Percentiles rank a stretch among this genome's conserved stretches.
These are phyloP conservation scores for Elongisporangium undulatum DNA, from an alignment of 352 stramenopile species.

Conservation along the genomic window DNA sequence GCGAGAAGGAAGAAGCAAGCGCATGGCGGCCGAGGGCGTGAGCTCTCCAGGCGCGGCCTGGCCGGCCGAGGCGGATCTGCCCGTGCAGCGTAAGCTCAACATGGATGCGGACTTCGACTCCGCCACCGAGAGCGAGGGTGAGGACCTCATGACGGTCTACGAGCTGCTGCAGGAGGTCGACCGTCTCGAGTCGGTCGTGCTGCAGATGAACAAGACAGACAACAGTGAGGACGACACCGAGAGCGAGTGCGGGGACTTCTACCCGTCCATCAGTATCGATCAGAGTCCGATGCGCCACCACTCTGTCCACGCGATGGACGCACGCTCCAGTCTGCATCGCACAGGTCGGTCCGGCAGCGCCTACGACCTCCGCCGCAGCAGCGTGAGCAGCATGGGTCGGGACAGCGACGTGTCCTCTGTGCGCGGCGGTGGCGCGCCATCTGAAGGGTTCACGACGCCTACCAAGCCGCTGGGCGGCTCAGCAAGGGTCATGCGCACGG, in stretches of 20 bases:
- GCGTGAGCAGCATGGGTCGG: conserved; percentile 19
- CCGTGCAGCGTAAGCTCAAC: conserved; percentile 19
- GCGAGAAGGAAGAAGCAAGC: not conserved
- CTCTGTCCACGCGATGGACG: conserved; percentile 15
- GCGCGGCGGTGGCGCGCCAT: conserved; percentile 11
- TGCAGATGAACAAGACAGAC: conserved; percentile 21
- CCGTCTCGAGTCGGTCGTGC: conserved; percentile 37
- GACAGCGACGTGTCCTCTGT: conserved; percentile 21
- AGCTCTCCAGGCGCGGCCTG: not conserved
- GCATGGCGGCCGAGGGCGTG: not conserved
- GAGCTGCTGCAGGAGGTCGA: conserved; percentile 53
- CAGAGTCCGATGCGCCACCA: conserved; percentile 17
- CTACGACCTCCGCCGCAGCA: conserved; percentile 19
- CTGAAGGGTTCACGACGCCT: conserved; percentile 26
- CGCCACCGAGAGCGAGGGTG: conserved; percentile 14
- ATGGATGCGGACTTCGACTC: conserved; percentile 19
- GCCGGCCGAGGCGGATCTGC: not conserved
- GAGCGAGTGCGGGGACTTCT: conserved; percentile 7
- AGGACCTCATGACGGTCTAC: conserved; percentile 38
- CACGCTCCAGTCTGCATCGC: conserved; percentile 15
- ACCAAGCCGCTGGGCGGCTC: conserved; percentile 5
- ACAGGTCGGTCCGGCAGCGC: conserved; percentile 14
- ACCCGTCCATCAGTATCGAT: conserved; percentile 24
- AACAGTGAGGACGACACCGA: conserved; percentile 6
- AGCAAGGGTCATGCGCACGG: conserved; percentile 9